Percentiles rank a stretch among this genome's conserved stretches.
Conservation (phyloP, 768 basidiomycete species). For the Cystofilobasidium macerans region DNA sequence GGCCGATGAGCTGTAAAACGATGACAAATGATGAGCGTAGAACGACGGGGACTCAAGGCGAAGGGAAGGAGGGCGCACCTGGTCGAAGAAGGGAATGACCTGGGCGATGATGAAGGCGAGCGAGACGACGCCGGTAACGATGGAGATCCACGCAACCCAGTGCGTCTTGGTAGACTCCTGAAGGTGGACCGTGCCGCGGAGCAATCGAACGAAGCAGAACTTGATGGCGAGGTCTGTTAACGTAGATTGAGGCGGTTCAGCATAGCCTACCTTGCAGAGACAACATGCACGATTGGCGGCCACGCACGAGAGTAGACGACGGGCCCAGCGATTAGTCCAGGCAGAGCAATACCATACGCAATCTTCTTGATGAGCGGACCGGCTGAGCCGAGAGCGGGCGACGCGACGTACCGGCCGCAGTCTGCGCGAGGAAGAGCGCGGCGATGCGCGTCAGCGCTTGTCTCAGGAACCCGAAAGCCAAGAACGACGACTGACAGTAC, state of each 20-base stretch:
- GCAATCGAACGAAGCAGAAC: conserved; percentile 30
- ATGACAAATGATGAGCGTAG: too few species aligned
- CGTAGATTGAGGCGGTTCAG: neutral
- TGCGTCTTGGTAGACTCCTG: conserved; percentile 26
- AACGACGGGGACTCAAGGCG: too few species aligned
- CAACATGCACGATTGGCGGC: neutral
- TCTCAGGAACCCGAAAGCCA: neutral
- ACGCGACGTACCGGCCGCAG: conserved; percentile 28
- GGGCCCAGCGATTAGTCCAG: conserved; percentile 27
- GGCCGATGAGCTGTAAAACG: conserved; percentile 13
- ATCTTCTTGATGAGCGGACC: conserved; percentile 31
- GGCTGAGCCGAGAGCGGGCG: conserved; percentile 34
- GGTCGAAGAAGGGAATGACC: conserved; percentile 29
- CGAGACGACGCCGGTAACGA: conserved; percentile 1
- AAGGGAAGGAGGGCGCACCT: too few species aligned
- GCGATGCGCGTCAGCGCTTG: neutral
- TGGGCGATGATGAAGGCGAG: conserved; percentile 30
- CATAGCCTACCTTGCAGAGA: neutral
- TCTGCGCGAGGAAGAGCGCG: conserved; percentile 25
- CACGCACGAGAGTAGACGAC: conserved; percentile 22
- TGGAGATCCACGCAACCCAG: conserved; percentile 29
- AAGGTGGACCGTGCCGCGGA: conserved; percentile 29
- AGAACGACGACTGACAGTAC: neutral
- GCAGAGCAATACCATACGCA: conserved; percentile 28
- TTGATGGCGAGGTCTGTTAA: conserved; percentile 28